Evolutionary conservation across 2,329 filamentous ascomycete species (phyloP).

Genomic region (Apiospora aurea): DNA sequence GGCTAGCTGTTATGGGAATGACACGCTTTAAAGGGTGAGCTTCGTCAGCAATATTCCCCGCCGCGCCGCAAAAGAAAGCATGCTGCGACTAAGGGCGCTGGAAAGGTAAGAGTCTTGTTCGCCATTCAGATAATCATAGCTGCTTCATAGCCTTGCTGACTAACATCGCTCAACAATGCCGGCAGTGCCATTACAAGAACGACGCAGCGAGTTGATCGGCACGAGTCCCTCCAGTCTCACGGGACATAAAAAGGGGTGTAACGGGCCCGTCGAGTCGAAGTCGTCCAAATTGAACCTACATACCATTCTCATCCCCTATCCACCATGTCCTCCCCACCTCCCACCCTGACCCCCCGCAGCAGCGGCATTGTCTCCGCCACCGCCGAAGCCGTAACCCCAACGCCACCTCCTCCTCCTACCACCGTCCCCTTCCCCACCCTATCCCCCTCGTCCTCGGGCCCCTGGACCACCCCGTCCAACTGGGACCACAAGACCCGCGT

Average conservation of each 20-base stretch:
- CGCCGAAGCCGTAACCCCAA: background rate
- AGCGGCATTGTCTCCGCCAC: background rate
- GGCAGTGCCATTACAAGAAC: no score
- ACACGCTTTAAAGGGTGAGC: background rate
- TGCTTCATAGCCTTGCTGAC: background rate
- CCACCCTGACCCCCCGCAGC: background rate
- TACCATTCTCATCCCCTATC: background rate
- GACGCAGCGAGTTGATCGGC: no score
- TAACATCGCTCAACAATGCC: background rate
- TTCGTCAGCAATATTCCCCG: background rate
- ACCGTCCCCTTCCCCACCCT: background rate
- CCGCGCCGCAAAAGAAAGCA: background rate
- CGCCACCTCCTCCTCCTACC: background rate
- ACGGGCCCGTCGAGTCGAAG: background rate
- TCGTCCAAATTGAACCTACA: background rate
- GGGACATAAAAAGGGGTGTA: background rate
- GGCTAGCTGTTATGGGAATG: background rate
- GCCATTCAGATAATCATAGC: background rate
- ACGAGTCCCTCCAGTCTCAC: background rate
- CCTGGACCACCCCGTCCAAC: background rate
- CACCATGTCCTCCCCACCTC: background rate
- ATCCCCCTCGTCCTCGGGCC: background rate
- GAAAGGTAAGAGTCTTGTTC: no score
- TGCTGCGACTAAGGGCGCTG: background rate
- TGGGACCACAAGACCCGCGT: slow-evolving; percentile 2